phyloP scores from a whole-genome alignment of 352 stramenopile species.

The Phytophthora sansomeana region DNA sequence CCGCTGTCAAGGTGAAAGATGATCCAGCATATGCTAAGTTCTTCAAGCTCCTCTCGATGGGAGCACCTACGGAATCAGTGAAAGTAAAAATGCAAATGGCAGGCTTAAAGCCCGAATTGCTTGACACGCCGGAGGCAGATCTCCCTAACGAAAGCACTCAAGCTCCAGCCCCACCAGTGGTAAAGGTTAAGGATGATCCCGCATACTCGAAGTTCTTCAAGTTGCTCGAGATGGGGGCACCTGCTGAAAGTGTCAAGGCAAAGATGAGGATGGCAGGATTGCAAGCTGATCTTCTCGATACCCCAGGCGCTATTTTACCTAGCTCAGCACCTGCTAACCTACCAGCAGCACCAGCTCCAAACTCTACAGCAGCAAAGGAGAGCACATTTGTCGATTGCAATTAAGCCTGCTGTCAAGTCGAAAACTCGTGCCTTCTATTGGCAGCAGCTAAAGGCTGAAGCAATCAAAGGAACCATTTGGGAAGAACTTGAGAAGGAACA shows the following conservation, averaged over 20 bases:
- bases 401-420: constrained; percentile 66
- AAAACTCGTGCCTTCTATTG: constrained; percentile 80
- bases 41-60: constrained; percentile 76
- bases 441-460: constrained; percentile 70
- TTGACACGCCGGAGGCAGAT: constrained; percentile 74
- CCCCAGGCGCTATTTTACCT: constrained; percentile 54
- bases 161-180: constrained; percentile 18
- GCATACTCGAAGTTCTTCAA: constrained; percentile 83
- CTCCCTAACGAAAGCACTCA: constrained; percentile 26
- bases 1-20: constrained; percentile 63
- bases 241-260: constrained; percentile 63
- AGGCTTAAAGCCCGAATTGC: constrained; percentile 60
- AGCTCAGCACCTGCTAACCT: constrained; percentile 12
- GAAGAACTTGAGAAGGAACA: constrained; percentile 75
- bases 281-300: constrained; percentile 64
- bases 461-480: constrained; percentile 80
- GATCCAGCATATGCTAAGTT: constrained; percentile 76
- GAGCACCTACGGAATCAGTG: constrained; percentile 58
- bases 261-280: constrained; percentile 78
- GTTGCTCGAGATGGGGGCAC: constrained; percentile 66
- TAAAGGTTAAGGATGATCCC: constrained; percentile 71
- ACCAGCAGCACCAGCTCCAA: constrained; percentile 17
- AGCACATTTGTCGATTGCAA: constrained; percentile 65
- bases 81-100: constrained; percentile 76
- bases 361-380: constrained; percentile 33